Base-by-base conservation (phyloP, 1,139 yeast genomes). In the Ashbya aceris region DNA sequence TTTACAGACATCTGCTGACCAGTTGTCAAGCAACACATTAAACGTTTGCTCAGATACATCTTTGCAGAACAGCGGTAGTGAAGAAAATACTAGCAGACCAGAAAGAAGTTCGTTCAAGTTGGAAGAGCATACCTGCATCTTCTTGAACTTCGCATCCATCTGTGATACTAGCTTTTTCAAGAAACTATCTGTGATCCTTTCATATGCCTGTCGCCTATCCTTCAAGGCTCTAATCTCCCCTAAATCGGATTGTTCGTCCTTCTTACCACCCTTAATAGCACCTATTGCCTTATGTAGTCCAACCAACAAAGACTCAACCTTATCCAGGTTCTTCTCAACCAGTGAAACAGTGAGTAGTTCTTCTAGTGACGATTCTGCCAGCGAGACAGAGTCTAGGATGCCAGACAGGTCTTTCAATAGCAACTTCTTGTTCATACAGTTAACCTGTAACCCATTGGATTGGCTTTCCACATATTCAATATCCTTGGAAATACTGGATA, bases 401-500 rank as follows among this genome's bases (percentile, higher is more conserved):
- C 72, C 74, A 42, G 76, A 74, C 45, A 87, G 70, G 45, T 84
- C 91, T 41, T 73, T 75, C 70, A 79, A 81, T 33, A 89, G 67
- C 14, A 72, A 62, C 53, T 84, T 84, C 60, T 84, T 85, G 61
- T 89, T 89, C 32, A 85, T 79, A 4, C 91, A 77, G 52, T 80
- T 82, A 3, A 87, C 83, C 62, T 89, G 96, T 29, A 87, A 65
- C 40, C 96, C 96, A 52, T 80, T 78, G 1, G 87, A 79, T 55
- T 83, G 84, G 35, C 71, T 69, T 57, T 87, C 96, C 40, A 87
- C 80, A 42, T 73, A 74, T 38, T 74, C 72, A 40, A 87, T 77
- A 46, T 83, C 91, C 7, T 77, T 77, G 3, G 79, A 73, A 40
- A 85, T 71, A 5, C 77, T 71, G 12, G 78, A 71, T 40, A 79